Base-by-base conservation (phyloP, 2,329 filamentous ascomycete genomes). In the Stemphylium beticola region DNA sequence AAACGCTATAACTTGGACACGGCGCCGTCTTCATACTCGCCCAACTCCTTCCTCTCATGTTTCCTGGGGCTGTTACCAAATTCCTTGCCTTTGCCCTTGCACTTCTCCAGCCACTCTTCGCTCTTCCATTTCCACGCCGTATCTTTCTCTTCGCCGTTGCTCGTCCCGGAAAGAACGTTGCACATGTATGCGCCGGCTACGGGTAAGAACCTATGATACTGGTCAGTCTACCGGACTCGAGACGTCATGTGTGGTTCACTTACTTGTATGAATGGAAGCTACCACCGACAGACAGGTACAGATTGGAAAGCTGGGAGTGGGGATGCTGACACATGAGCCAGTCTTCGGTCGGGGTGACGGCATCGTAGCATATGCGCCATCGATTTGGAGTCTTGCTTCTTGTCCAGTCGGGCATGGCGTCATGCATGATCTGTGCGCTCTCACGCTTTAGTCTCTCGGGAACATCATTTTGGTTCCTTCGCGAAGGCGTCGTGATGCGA, bases 201-300 rank as follows among this genome's bases (percentile, higher is more conserved):
- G 0, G 85, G 85, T 22, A 88, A 74, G 65, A 90, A 87, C 14
- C 56, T 58, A 15, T 11, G 14, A 2, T 5, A 14, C 7, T 2
- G 2, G 24, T 45, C 24, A 55, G 9, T 18, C 26, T 15, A 6
- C 6, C 4, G 4, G 4, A 1, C 20, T 9, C 14, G 8, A 38
- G 29, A n/a, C 0, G 20, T 14, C 0, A 15, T 15, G 14, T 8
- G 4, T 24, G 9, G 14, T 31, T 12, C 1, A 43, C 52, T 15
- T 49, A 58, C 69, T 88, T 88, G 81, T 83, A 87, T 26, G 82
- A 82, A 66, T 88, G 86, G 58, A 87, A 71, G 11, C 84, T 87
- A 1, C 86, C 86, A 11, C 83, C 85, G 0, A 82, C 83, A 0
- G 85, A 86, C 20, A 89, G 68, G 68, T 82, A 87, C 12, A 89